Evolutionary conservation across 768 basidiomycete species (phyloP).

Genomic region (Mycena olivaceomarginata): DNA sequence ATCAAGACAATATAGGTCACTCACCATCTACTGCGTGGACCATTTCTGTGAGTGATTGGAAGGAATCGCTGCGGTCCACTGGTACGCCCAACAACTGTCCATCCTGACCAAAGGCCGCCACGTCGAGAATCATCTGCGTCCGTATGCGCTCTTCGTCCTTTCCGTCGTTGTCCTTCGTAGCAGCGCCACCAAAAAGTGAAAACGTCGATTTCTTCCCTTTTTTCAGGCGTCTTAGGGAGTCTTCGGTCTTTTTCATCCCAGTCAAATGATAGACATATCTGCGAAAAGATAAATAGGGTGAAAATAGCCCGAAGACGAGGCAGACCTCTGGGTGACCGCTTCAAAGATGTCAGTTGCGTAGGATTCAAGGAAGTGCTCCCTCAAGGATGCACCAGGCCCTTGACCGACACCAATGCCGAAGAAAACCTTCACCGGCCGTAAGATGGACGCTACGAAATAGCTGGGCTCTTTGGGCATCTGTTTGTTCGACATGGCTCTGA

Average conservation of each 20-base stretch:
- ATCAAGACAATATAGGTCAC: background rate
- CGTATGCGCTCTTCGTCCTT: constrained; percentile 94
- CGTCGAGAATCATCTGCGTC: constrained; percentile 89
- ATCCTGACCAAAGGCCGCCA: constrained; percentile 89
- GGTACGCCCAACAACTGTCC: constrained; percentile 82
- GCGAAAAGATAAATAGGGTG: constrained; percentile 14
- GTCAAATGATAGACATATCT: constrained; percentile 90
- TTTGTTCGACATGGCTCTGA: constrained; percentile 89
- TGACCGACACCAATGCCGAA: constrained; percentile 77
- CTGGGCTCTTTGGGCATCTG: constrained; percentile 86
- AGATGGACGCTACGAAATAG: constrained; percentile 88
- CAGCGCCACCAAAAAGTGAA: constrained; percentile 81
- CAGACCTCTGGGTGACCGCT: constrained; percentile 79
- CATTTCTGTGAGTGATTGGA: constrained; percentile 74
- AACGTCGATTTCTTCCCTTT: constrained; percentile 89
- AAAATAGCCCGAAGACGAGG: constrained; percentile 12
- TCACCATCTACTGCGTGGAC: constrained; percentile 62
- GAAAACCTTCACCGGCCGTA: constrained; percentile 87
- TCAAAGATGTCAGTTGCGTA: constrained; percentile 83
- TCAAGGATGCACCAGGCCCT: constrained; percentile 78
- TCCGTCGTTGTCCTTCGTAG: constrained; percentile 77
- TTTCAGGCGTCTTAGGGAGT: constrained; percentile 89
- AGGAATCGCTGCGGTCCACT: constrained; percentile 71
- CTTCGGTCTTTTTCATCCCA: constrained; percentile 94
- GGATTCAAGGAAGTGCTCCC: constrained; percentile 68